Evolutionary conservation across 345 rosid genomes (phyloP).

Genomic region (Isatis tinctoria): DNA sequence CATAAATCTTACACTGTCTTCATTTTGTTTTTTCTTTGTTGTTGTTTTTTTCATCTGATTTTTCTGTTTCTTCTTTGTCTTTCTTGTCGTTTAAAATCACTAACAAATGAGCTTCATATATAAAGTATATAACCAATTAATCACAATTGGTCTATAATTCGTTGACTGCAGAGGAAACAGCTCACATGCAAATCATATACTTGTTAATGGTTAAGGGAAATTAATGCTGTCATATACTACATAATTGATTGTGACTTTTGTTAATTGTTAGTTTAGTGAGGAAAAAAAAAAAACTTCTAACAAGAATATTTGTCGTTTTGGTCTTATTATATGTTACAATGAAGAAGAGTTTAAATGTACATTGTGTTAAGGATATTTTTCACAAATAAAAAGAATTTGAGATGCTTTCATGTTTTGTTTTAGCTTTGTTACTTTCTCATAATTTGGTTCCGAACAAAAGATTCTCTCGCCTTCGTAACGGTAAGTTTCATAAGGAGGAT

Average conservation of each 20-base stretch:
- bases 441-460: too few species aligned
- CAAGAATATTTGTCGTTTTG: neutral
- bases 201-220: neutral
- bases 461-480: too few species aligned
- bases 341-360: neutral
- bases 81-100: neutral
- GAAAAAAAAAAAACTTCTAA: neutral
- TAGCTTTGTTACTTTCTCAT: neutral
- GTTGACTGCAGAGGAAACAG: neutral
- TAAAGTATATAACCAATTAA: neutral
- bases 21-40: neutral
- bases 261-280: neutral
- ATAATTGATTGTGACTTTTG: neutral
- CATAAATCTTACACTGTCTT: neutral
- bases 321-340: neutral
- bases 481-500: too few species aligned
- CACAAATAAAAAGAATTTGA: neutral
- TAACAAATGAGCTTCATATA: neutral
- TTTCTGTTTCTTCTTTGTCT: neutral
- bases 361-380: neutral
- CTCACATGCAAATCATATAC: neutral
- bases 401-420: neutral
- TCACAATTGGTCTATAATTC: neutral
- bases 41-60: neutral
- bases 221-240: neutral